phyloP scores from a whole-genome alignment of 306 rosid species.

The Quercus alba region DNA sequence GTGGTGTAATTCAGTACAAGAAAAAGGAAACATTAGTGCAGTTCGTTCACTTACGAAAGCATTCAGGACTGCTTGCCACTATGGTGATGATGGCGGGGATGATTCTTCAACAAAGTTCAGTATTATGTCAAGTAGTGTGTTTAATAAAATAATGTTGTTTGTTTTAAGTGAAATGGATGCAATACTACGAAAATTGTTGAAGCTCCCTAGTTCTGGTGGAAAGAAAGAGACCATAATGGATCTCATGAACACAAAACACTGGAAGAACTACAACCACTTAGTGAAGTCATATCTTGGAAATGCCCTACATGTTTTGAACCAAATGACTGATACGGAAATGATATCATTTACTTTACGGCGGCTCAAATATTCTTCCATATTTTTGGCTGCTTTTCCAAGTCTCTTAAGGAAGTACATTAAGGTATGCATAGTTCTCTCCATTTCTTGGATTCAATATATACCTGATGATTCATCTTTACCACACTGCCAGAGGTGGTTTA shows the following conservation, averaged over 20 bases:
- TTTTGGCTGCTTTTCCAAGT: conserved; percentile 86
- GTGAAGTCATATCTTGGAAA: conserved; percentile 97
- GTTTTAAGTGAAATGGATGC: conserved; percentile 88
- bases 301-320: conserved; percentile 84
- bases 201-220: conserved; percentile 82
- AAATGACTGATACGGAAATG: conserved; percentile 94
- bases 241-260: conserved; percentile 61
- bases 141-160: conserved; percentile 83
- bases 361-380: conserved; percentile 71
- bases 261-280: conserved; percentile 69
- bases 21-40: conserved; percentile 59
- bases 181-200: conserved; percentile 67
- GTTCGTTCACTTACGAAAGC: conserved; percentile 74
- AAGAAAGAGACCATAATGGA: conserved; percentile 68
- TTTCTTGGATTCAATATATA: conserved; percentile 7
- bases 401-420: conserved; percentile 81
- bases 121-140: conserved; percentile 77
- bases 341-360: conserved; percentile 80
- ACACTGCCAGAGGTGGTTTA: not conserved
- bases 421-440: conserved; percentile 39
- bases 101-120: conserved; percentile 53
- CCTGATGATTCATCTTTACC: conserved; percentile 8
- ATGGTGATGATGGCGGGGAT: conserved; percentile 75
- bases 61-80: conserved; percentile 88
- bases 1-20: conserved; percentile 61